Evolutionary conservation across 768 basidiomycete species (phyloP).

Genomic region (Suillus weaverae): DNA sequence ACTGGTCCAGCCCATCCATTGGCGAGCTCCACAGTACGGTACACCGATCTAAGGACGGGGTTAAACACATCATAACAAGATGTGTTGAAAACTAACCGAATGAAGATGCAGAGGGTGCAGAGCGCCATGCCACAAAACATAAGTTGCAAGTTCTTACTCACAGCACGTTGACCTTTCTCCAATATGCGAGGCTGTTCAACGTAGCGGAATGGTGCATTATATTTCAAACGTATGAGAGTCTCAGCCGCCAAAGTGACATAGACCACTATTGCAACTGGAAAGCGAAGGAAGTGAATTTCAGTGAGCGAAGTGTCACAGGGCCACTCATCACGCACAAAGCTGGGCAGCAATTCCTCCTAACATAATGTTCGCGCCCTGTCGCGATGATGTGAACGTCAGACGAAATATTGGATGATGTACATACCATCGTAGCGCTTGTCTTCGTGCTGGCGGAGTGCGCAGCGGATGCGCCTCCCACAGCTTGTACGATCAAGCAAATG

Average conservation of each 20-base stretch:
- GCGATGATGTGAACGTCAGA: constrained; percentile 1
- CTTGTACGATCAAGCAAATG: constrained; percentile 41
- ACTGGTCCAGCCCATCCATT: constrained; percentile 47
- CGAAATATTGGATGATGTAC: background rate
- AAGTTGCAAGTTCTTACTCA: constrained; percentile 20
- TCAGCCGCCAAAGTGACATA: constrained; percentile 46
- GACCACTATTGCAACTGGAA: constrained; percentile 41
- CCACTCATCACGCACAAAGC: constrained; percentile 36
- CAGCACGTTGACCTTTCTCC: constrained; percentile 4
- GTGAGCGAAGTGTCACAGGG: constrained; percentile 16
- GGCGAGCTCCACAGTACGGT: constrained; percentile 16
- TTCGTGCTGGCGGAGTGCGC: constrained; percentile 32
- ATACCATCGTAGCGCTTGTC: constrained; percentile 21
- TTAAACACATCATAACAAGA: background rate
- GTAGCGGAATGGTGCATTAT: constrained; percentile 35
- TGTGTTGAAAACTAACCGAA: constrained; percentile 36
- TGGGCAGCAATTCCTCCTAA: constrained; percentile 65
- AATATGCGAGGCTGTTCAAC: background rate
- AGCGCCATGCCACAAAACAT: constrained; percentile 40
- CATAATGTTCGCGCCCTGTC: constrained; percentile 54
- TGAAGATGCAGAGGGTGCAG: constrained; percentile 44
- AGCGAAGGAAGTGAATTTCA: constrained; percentile 15
- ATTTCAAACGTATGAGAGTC: constrained; percentile 43
- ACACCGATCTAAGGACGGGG: constrained; percentile 8
- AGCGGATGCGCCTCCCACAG: constrained; percentile 46